Evolutionary conservation across 495 filamentous ascomycete species (phyloP).

Genomic region (Penicillium waksmanii): DNA sequence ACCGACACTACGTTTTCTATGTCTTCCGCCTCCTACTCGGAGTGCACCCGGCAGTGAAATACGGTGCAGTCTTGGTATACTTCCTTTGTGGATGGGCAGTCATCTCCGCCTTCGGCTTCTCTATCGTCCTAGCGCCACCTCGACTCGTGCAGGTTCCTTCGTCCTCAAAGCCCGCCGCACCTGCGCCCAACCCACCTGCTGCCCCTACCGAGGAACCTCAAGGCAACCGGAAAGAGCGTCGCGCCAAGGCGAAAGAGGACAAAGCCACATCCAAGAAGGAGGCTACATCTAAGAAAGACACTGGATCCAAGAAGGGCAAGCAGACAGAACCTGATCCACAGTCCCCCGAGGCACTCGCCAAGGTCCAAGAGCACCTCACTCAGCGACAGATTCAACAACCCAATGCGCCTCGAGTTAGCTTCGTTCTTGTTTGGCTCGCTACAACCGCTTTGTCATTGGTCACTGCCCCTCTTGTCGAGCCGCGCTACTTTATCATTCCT

Average conservation of each 20-base stretch:
- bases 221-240: constrained; percentile 31
- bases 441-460: constrained; percentile 76
- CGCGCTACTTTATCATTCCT: constrained; percentile 90
- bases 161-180: constrained; percentile 13
- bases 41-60: constrained; percentile 63
- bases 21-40: constrained; percentile 83
- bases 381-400: constrained; percentile 39
- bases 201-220: constrained; percentile 18
- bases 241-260: constrained; percentile 29
- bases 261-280: constrained; percentile 28
- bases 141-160: constrained; percentile 29
- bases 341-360: constrained; percentile 36
- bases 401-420: constrained; percentile 49
- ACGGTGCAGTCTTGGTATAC: constrained; percentile 67
- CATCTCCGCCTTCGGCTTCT: constrained; percentile 58
- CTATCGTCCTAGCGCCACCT: constrained; percentile 30
- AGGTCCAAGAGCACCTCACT: constrained; percentile 37
- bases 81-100: constrained; percentile 62
- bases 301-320: constrained; percentile 14
- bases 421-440: constrained; percentile 69
- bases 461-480: constrained; percentile 90
- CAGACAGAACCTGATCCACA: constrained; percentile 27
- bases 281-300: constrained; percentile 27
- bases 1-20: constrained; percentile 97
- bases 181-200: constrained; percentile 10